phyloP scores from a whole-genome alignment of 208 protist genomes.

The Perkinsela sp. region DNA sequence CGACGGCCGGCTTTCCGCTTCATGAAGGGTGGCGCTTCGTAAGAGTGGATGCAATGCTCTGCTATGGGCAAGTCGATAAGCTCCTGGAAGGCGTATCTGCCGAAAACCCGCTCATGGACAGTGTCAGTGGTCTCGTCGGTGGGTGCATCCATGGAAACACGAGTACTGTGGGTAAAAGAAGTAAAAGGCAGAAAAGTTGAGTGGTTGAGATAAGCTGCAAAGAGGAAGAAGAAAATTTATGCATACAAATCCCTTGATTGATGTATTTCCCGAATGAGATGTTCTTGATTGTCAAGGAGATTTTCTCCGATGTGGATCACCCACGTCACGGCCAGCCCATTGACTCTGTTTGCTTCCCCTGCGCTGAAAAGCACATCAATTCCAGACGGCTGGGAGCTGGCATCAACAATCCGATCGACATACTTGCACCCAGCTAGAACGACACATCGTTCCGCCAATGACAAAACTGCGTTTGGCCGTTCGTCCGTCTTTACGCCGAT shows the following conservation, averaged over 20 bases:
- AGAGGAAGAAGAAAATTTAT: too few species aligned
- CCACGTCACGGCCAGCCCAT: too few species aligned
- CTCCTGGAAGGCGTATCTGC: neutral
- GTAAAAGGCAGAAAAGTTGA: too few species aligned
- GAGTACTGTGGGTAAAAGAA: too few species aligned
- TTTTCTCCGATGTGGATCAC: too few species aligned
- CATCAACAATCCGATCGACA: neutral
- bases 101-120: neutral
- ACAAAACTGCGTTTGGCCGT: neutral
- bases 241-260: too few species aligned
- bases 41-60: neutral
- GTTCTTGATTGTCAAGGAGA: too few species aligned
- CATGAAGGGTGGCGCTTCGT: neutral
- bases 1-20: neutral
- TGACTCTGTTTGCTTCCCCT: too few species aligned
- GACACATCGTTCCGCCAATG: neutral
- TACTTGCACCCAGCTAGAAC: neutral
- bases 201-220: too few species aligned
- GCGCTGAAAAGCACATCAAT: too few species aligned
- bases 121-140: neutral
- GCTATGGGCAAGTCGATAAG: neutral
- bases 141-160: neutral
- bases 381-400: too few species aligned
- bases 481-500: neutral
- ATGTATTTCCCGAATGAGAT: too few species aligned